phyloP scores from a whole-genome alignment of 345 rosid species.

The Carallia pectinifolia region DNA sequence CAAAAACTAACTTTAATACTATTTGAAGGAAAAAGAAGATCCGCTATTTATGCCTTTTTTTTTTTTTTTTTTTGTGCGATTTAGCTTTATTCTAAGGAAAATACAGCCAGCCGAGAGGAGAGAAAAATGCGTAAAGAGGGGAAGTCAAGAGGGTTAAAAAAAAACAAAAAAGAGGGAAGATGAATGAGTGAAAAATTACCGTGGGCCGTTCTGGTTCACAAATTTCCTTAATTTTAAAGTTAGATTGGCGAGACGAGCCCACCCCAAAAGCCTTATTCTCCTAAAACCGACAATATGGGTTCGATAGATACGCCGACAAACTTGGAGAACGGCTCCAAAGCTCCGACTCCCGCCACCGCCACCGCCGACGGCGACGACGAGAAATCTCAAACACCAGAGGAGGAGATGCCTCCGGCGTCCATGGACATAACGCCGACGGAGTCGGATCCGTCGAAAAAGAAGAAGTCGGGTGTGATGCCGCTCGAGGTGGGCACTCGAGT shows the following conservation, averaged over 20 bases:
- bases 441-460: conserved; percentile 56
- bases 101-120: too few species aligned
- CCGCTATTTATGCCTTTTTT: too few species aligned
- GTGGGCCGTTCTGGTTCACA: too few species aligned
- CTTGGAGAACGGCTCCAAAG: conserved; percentile 40
- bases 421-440: conserved; percentile 29
- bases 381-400: conserved; percentile 22
- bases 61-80: too few species aligned
- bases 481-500: conserved; percentile 97
- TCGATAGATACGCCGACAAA: conserved; percentile 53
- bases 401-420: conserved; percentile 27
- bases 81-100: too few species aligned
- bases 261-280: background rate
- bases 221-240: too few species aligned
- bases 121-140: too few species aligned
- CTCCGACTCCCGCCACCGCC: conserved; percentile 10
- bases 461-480: conserved; percentile 62
- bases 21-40: too few species aligned
- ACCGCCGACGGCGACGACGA: conserved; percentile 34
- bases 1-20: too few species aligned
- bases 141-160: too few species aligned
- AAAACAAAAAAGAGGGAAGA: too few species aligned
- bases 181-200: too few species aligned
- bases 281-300: conserved; percentile 49
- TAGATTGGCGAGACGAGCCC: background rate